A percentile compares a stretch with the other conserved stretches of the same genome.
Conservation (phyloP, 2,329 filamentous ascomycete species). For the Diaporthe citriasiana region DNA sequence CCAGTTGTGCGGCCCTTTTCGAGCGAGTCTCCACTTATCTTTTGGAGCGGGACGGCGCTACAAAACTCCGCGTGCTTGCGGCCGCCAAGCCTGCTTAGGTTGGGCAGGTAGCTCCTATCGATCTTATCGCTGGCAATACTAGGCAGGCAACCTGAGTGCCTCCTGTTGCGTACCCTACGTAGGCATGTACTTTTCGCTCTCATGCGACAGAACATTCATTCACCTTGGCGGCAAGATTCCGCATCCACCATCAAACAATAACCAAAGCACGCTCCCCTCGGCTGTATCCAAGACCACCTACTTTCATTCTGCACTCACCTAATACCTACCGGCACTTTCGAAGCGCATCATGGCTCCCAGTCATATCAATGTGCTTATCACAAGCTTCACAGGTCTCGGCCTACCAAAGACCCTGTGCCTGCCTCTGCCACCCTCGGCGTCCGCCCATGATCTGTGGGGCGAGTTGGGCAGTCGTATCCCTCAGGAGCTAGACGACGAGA, state of each 20-base stretch:
- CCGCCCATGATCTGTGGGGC: slow-evolving; percentile 76
- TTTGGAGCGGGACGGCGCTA: slow-evolving; percentile 26
- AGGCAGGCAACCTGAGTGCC: not conserved
- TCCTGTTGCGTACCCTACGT: not conserved
- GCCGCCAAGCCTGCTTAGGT: not conserved
- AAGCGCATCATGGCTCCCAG: slow-evolving; percentile 65
- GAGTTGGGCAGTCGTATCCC: slow-evolving; percentile 74
- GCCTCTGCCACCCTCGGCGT: slow-evolving; percentile 75
- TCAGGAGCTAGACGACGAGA: slow-evolving; percentile 60
- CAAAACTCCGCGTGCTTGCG: slow-evolving; percentile 29
- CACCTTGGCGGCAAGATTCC: not conserved
- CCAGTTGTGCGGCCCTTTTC: slow-evolving; percentile 43
- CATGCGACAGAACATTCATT: not conserved
- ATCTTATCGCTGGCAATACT: not conserved
- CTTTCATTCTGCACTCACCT: not conserved
- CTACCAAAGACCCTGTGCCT: slow-evolving; percentile 87
- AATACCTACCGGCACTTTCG: not conserved
- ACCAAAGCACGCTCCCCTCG: not conserved
- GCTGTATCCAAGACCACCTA: not conserved
- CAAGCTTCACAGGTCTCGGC: slow-evolving; percentile 85
- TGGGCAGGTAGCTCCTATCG: not conserved
- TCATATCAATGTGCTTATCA: slow-evolving; percentile 85
- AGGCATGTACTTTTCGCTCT: not conserved
- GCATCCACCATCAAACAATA: no score
- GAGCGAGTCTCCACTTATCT: slow-evolving; percentile 13